Percentiles rank a stretch among this genome's conserved stretches.
Conservation (phyloP, 768 basidiomycete genomes). For the Lactarius akahatsu region DNA sequence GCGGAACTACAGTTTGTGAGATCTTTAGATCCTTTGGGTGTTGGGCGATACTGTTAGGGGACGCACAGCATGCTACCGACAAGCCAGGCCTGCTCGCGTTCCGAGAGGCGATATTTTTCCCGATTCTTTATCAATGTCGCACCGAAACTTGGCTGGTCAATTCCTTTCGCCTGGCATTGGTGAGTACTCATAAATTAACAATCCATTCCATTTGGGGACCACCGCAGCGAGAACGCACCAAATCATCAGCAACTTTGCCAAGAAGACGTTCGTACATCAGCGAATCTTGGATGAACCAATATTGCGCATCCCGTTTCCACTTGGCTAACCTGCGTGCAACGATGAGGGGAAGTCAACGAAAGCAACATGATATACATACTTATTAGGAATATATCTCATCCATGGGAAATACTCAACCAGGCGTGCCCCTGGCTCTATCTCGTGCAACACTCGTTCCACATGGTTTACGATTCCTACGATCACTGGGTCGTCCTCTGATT, state of each 20-base stretch:
- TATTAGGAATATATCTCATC: background rate
- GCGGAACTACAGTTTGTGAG: background rate
- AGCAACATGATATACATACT: background rate
- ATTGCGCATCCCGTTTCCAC: no score
- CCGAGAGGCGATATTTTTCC: no score
- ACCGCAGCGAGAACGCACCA: no score
- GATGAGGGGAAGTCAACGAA: background rate
- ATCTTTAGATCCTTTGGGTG: background rate
- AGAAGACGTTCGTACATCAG: no score
- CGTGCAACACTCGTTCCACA: background rate
- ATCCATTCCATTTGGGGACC: no score
- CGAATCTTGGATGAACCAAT: no score
- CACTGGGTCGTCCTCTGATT: conserved; percentile 17
- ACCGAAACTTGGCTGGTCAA: conserved; percentile 6
- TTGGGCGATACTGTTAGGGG: background rate
- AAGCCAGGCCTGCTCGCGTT: conserved; percentile 13
- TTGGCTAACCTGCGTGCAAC: background rate
- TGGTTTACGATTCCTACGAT: background rate
- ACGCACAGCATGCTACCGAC: conserved; percentile 25
- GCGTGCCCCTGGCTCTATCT: background rate
- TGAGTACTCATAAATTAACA: no score
- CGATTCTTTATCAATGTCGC: background rate
- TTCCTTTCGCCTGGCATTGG: background rate
- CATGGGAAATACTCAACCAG: background rate
- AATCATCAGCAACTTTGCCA: no score